phyloP scores from a whole-genome alignment of 2,329 filamentous ascomycete species.

The Colletotrichum liriopes region DNA sequence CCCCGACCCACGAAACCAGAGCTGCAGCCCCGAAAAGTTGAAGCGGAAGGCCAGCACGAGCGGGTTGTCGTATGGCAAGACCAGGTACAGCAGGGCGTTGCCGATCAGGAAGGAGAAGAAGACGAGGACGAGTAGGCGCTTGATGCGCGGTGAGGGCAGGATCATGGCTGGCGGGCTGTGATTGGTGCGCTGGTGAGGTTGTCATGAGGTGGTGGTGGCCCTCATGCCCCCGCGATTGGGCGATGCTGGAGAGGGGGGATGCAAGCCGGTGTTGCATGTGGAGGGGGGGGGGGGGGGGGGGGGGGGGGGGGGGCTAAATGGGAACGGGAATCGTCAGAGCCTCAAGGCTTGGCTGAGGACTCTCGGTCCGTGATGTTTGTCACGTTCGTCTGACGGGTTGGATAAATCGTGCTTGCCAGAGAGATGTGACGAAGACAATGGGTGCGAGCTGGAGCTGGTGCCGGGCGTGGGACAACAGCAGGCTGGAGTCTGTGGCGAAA shows the following conservation, averaged over 20 bases:
- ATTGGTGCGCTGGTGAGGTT: background rate
- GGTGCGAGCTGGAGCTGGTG: background rate
- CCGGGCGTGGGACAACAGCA: background rate
- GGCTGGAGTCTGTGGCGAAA: background rate
- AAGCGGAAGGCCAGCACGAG: slow-evolving; percentile 43
- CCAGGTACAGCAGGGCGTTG: slow-evolving; percentile 28
- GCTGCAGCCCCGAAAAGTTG: slow-evolving; percentile 48
- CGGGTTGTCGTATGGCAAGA: slow-evolving; percentile 43
- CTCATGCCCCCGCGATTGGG: background rate
- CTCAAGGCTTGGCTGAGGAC: background rate
- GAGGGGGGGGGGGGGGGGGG: too few relatives aligned
- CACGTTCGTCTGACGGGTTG: background rate
- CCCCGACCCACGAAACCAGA: slow-evolving; percentile 49
- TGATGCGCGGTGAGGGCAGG: slow-evolving; percentile 24
- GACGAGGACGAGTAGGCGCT: slow-evolving; percentile 24
- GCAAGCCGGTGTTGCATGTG: background rate
- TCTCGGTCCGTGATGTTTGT: background rate
- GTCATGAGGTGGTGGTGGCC: slow-evolving; percentile 15
- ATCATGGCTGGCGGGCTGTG: slow-evolving; percentile 11
- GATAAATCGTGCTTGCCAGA: background rate
- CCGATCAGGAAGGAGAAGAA: slow-evolving; percentile 30
- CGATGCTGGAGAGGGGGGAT: background rate
- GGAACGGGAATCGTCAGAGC: background rate
- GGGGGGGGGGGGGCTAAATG: too few relatives aligned
- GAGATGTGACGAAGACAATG: background rate